phyloP scores from a whole-genome alignment of 179 eudicot species.

The Heliamphora pulchella region DNA sequence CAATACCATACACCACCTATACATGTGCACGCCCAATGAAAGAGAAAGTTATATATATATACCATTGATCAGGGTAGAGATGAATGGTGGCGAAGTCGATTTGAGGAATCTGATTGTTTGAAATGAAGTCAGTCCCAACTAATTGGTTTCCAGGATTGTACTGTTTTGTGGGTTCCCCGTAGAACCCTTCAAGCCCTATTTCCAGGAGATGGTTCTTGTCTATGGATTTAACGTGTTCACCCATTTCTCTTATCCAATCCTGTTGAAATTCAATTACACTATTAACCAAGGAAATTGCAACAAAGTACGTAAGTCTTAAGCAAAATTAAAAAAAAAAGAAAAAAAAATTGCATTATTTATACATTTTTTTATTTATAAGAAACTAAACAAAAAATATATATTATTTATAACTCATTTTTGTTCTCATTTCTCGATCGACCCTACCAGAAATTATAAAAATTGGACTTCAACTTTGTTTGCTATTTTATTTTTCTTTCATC shows the following conservation, averaged over 20 bases:
- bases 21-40: background rate
- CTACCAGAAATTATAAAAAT: too few species aligned
- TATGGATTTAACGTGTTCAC: background rate
- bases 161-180: background rate
- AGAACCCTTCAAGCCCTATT: conserved; percentile 19
- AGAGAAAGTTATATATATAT: background rate
- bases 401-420: too few species aligned
- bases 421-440: too few species aligned
- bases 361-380: too few species aligned
- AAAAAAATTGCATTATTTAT: too few species aligned
- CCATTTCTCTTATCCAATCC: conserved; percentile 16
- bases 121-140: conserved; percentile 19
- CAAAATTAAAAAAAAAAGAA: too few species aligned
- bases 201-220: conserved; percentile 15
- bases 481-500: too few species aligned
- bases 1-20: too few species aligned
- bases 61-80: conserved; percentile 11
- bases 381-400: too few species aligned
- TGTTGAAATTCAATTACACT: background rate
- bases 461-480: too few species aligned
- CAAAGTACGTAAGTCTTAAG: too few species aligned
- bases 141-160: conserved; percentile 10
- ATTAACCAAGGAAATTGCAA: too few species aligned
- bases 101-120: conserved; percentile 10
- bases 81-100: conserved; percentile 19